Percentiles rank a stretch among this genome's conserved stretches.
phyloP scores from a whole-genome alignment of 2,329 filamentous ascomycete species.

The Colletotrichum cuscutae region DNA sequence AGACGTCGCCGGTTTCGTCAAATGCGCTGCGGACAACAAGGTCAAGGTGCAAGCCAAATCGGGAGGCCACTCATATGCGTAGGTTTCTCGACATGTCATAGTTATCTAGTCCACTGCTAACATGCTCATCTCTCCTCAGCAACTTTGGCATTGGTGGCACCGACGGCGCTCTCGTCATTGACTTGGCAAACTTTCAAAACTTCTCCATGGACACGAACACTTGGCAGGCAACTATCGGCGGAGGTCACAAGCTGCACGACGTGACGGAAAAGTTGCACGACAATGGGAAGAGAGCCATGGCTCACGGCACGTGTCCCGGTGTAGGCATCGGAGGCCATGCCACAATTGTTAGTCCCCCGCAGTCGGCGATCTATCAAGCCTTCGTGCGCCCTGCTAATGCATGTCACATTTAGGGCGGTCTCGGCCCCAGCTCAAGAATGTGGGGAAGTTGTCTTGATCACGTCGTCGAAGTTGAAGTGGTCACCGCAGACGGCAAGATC shows the following conservation, averaged over 20 bases:
- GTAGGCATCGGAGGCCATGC: slow-evolving; percentile 70
- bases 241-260: slow-evolving; percentile 62
- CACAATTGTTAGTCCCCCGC: slow-evolving; percentile 56
- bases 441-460: slow-evolving; percentile 68
- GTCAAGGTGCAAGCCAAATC: slow-evolving; percentile 70
- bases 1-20: slow-evolving; percentile 67
- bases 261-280: slow-evolving; percentile 61
- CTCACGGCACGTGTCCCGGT: slow-evolving; percentile 68
- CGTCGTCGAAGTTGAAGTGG: slow-evolving; percentile 64
- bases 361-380: slow-evolving; percentile 6
- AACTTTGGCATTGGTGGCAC: slow-evolving; percentile 59
- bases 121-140: slow-evolving; percentile 35
- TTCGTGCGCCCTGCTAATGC: slow-evolving; percentile 7
- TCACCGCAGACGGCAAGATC: slow-evolving; percentile 65
- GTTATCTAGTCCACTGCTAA: neutral
- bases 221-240: slow-evolving; percentile 65
- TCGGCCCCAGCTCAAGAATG: slow-evolving; percentile 68
- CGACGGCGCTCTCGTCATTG: slow-evolving; percentile 63
- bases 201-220: slow-evolving; percentile 63
- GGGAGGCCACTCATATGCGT: slow-evolving; percentile 74
- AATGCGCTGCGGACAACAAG: slow-evolving; percentile 61
- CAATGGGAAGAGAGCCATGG: slow-evolving; percentile 65
- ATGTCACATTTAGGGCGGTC: slow-evolving; percentile 57
- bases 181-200: slow-evolving; percentile 62
- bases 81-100: slow-evolving; percentile 36